phyloP scores from a whole-genome alignment of 441 rosid species.

The Omphalea diandra region DNA sequence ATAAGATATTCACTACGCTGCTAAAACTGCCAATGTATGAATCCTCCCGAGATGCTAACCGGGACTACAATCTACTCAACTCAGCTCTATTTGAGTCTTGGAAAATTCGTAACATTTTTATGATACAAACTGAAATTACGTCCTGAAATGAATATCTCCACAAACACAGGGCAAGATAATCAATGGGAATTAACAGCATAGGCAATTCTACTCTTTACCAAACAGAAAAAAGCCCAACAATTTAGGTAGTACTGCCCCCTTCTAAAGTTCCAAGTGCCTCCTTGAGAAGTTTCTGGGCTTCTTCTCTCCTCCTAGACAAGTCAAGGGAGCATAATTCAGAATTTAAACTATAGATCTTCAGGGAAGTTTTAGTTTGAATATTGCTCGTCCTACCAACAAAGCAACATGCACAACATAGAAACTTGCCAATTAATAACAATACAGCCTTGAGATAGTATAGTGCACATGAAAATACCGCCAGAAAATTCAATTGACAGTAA shows the following conservation, averaged over 20 bases:
- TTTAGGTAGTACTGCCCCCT: slow-evolving; percentile 43
- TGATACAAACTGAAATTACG: not conserved
- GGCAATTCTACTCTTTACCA: not conserved
- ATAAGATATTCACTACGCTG: not conserved
- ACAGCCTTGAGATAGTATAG: not conserved
- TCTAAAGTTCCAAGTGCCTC: slow-evolving; percentile 73
- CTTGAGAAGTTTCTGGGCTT: slow-evolving; percentile 63
- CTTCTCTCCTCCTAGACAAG: slow-evolving; percentile 70
- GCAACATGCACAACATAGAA: not conserved
- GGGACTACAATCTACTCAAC: not conserved
- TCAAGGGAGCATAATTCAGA: slow-evolving; percentile 14
- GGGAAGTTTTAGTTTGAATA: too few species aligned
- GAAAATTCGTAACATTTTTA: not conserved
- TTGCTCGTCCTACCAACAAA: not conserved
- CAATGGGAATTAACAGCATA: not conserved
- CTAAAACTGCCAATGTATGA: not conserved
- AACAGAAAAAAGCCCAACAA: not conserved
- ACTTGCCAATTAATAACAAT: not conserved
- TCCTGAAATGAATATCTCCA: not conserved
- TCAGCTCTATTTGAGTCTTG: not conserved
- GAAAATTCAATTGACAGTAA: not conserved
- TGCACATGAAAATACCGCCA: not conserved
- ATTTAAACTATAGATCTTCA: not conserved
- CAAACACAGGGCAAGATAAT: too few species aligned
- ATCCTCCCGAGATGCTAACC: not conserved